Evolutionary conservation across 106 monocot species (phyloP).

Genomic region (Cymbidium sinense): DNA sequence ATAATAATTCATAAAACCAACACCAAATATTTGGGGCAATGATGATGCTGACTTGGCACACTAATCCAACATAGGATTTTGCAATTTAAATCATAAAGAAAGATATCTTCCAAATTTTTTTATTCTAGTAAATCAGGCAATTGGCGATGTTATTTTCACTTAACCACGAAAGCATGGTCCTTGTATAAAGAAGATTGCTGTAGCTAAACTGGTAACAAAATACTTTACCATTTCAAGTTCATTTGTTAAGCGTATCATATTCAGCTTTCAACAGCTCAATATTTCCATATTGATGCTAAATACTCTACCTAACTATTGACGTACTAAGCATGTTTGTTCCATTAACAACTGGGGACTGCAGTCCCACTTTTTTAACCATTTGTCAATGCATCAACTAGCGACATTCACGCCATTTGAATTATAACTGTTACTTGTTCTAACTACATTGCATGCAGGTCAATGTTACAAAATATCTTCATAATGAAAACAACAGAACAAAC

Average conservation of each 20-base stretch:
- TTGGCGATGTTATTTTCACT: not conserved
- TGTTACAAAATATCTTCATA: not conserved
- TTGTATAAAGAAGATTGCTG: not conserved
- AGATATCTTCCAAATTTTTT: not conserved
- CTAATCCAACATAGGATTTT: not conserved
- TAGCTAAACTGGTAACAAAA: not conserved
- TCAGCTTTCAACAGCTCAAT: not conserved
- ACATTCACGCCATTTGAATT: not conserved
- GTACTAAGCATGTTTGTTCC: not conserved
- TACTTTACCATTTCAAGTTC: slow-evolving; percentile 1
- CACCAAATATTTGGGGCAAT: not conserved
- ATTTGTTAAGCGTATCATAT: not conserved
- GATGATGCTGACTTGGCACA: not conserved
- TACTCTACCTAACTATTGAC: not conserved
- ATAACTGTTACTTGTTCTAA: not conserved
- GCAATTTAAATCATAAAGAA: not conserved
- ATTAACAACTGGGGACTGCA: not conserved
- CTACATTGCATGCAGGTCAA: not conserved
- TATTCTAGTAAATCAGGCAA: not conserved
- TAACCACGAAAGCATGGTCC: not conserved
- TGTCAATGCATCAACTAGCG: not conserved
- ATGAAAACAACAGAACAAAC: not conserved
- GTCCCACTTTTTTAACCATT: not conserved
- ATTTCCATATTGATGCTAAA: not conserved
- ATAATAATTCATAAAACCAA: not conserved